These are phyloP conservation scores for Daedaleopsis nitida DNA, from an alignment of 768 basidiomycete species.

Conservation along the genomic window DNA sequence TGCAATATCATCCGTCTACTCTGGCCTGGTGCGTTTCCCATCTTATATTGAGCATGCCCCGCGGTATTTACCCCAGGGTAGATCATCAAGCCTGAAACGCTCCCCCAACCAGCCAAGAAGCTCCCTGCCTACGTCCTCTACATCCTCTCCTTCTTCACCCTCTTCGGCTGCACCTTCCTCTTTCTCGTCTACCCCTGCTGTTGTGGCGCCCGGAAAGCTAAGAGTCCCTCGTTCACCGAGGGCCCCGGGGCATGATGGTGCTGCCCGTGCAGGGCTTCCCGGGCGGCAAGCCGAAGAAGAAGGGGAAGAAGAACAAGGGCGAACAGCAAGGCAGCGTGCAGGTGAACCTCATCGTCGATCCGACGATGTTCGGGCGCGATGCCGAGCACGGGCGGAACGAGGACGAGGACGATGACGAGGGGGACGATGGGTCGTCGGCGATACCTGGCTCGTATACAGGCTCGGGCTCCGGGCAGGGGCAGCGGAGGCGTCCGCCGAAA, in stretches of 20 bases:
- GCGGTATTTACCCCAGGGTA: conserved; percentile 25
- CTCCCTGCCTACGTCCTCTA: conserved; percentile 60
- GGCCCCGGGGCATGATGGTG: conserved; percentile 54
- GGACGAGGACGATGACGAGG: conserved; percentile 35
- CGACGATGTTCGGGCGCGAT: conserved; percentile 48
- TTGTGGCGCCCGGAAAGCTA: conserved; percentile 36
- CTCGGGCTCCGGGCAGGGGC: conserved; percentile 19
- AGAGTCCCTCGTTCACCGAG: conserved; percentile 18
- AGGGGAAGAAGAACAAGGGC: conserved; percentile 39
- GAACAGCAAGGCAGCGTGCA: conserved; percentile 49
- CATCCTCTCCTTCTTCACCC: conserved; percentile 53
- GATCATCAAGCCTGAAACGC: conserved; percentile 55
- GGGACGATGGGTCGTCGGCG: conserved; percentile 40
- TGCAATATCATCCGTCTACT: conserved; percentile 60
- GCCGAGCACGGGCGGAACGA: conserved; percentile 35
- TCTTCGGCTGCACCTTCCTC: conserved; percentile 53
- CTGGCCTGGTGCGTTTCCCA: conserved; percentile 52
- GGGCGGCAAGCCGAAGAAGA: conserved; percentile 45
- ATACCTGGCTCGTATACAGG: conserved; percentile 29
- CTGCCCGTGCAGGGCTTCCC: conserved; percentile 61
- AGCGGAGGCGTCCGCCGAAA: conserved; percentile 39
- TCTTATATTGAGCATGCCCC: conserved; percentile 1
- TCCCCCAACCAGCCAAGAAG: conserved; percentile 57
- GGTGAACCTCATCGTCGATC: conserved; percentile 75
- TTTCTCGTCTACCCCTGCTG: conserved; percentile 64